phyloP scores from a whole-genome alignment of 176 grass and related monocot genomes.

The Raddia guianensis region DNA sequence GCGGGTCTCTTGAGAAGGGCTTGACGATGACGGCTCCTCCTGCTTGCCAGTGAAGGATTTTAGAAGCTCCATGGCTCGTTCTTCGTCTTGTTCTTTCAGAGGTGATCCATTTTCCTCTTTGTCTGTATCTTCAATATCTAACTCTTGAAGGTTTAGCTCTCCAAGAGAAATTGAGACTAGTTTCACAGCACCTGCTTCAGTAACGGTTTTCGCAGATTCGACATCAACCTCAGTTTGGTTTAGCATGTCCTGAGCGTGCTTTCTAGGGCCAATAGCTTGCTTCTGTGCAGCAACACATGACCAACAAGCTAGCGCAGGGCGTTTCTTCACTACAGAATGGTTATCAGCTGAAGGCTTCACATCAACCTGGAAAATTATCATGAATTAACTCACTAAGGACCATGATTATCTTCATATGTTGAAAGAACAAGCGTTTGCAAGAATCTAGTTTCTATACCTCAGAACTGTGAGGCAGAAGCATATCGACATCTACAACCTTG shows the following conservation, averaged over 20 bases:
- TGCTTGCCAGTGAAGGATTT: slow-evolving; percentile 33
- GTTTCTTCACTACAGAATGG: slow-evolving; percentile 36
- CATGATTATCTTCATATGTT: background rate
- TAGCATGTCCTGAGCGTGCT: slow-evolving; percentile 34
- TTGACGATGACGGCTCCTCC: slow-evolving; percentile 4
- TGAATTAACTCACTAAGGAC: background rate
- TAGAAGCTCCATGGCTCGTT: slow-evolving; percentile 14
- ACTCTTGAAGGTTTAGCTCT: slow-evolving; percentile 39
- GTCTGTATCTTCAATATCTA: slow-evolving; percentile 24
- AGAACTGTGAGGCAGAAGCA: slow-evolving; percentile 39
- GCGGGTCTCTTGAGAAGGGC: slow-evolving; percentile 36
- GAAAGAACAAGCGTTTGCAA: slow-evolving; percentile 32
- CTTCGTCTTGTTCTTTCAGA: slow-evolving; percentile 8
- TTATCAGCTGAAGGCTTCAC: slow-evolving; percentile 32
- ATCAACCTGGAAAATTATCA: slow-evolving; percentile 40
- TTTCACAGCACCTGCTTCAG: slow-evolving; percentile 2
- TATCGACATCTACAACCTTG: slow-evolving; percentile 77
- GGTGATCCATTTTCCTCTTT: slow-evolving; percentile 21
- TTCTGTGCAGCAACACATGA: slow-evolving; percentile 45
- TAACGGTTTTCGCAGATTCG: slow-evolving; percentile 14
- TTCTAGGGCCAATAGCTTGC: slow-evolving; percentile 7
- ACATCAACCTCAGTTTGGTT: slow-evolving; percentile 23
- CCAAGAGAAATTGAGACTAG: slow-evolving; percentile 20
- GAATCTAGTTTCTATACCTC: slow-evolving; percentile 43
- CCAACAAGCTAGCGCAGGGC: slow-evolving; percentile 48